phyloP scores from a whole-genome alignment of 2,329 filamentous ascomycete species.

The Penicillium vulpinum region DNA sequence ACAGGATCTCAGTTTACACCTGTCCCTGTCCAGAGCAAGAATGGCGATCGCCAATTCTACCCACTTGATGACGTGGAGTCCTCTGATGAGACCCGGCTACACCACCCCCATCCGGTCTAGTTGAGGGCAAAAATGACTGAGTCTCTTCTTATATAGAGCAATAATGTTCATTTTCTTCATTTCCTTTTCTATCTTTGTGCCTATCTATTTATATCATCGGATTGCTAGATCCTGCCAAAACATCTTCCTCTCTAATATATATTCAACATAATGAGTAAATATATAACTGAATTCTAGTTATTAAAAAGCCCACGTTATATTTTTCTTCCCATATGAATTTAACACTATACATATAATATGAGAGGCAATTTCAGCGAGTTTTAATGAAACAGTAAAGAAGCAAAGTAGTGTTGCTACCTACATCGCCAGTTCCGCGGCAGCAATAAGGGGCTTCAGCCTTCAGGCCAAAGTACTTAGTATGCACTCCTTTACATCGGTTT shows the following conservation, averaged over 20 bases:
- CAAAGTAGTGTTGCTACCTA: neutral
- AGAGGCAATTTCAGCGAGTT: neutral
- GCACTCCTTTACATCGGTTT: neutral
- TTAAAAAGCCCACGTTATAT: neutral
- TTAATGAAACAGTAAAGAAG: neutral
- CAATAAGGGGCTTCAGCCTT: neutral
- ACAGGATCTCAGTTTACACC: constrained; percentile 17
- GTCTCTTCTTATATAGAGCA: neutral
- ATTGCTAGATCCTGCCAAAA: no score
- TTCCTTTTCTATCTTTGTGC: neutral
- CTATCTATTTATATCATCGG: neutral
- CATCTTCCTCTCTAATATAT: neutral
- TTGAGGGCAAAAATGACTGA: neutral
- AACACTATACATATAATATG: neutral
- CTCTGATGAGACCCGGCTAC: constrained; percentile 20
- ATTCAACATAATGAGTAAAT: neutral
- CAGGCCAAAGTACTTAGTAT: neutral
- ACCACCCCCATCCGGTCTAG: constrained; percentile 4
- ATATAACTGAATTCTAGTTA: neutral
- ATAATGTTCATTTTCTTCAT: neutral
- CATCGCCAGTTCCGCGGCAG: neutral
- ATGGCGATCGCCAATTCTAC: constrained; percentile 19
- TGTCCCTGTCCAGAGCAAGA: constrained; percentile 16
- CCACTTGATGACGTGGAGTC: constrained; percentile 22
- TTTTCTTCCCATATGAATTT: neutral